phyloP scores from a whole-genome alignment of 768 basidiomycete genomes.

The Pisolithus microcarpus region DNA sequence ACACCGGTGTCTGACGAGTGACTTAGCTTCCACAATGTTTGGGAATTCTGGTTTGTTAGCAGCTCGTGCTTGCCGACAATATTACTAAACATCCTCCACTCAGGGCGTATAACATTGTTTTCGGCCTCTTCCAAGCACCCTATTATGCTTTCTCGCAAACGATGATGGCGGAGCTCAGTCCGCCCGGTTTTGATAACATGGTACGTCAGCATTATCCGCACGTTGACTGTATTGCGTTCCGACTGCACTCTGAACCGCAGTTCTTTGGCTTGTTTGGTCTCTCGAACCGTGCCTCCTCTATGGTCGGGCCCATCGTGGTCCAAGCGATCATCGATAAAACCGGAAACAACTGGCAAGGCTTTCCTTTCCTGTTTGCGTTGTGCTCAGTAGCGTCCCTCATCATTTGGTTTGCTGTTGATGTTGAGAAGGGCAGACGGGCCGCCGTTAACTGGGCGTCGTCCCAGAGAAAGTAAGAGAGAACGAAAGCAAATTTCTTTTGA shows the following conservation, averaged over 20 bases:
- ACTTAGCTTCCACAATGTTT: slow-evolving; percentile 62
- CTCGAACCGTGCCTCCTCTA: slow-evolving; percentile 78
- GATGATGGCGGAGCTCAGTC: slow-evolving; percentile 85
- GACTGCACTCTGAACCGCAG: slow-evolving; percentile 25
- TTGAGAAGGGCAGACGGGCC: slow-evolving; percentile 54
- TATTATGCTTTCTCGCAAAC: slow-evolving; percentile 85
- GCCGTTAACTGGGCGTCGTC: slow-evolving; percentile 49
- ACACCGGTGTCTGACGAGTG: not conserved
- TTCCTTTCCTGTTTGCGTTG: slow-evolving; percentile 75
- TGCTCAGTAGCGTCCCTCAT: slow-evolving; percentile 58
- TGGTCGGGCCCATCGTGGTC: slow-evolving; percentile 82
- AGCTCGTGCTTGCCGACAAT: not conserved
- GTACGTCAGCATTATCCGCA: slow-evolving; percentile 19
- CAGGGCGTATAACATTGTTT: slow-evolving; percentile 75
- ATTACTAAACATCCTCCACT: not conserved
- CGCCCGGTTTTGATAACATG: slow-evolving; percentile 84
- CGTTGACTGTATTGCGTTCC: not conserved
- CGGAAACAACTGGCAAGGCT: slow-evolving; percentile 76
- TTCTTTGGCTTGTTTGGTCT: slow-evolving; percentile 86
- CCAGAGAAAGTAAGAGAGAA: slow-evolving; percentile 12
- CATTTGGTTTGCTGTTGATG: slow-evolving; percentile 72
- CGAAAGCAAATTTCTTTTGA: too few relatives aligned
- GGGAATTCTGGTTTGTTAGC: slow-evolving; percentile 72
- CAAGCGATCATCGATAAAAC: slow-evolving; percentile 72
- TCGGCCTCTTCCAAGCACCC: slow-evolving; percentile 78